Percentiles rank a stretch among this genome's conserved stretches.
Conservation (phyloP, 768 basidiomycete genomes). For the Mycena venus region DNA sequence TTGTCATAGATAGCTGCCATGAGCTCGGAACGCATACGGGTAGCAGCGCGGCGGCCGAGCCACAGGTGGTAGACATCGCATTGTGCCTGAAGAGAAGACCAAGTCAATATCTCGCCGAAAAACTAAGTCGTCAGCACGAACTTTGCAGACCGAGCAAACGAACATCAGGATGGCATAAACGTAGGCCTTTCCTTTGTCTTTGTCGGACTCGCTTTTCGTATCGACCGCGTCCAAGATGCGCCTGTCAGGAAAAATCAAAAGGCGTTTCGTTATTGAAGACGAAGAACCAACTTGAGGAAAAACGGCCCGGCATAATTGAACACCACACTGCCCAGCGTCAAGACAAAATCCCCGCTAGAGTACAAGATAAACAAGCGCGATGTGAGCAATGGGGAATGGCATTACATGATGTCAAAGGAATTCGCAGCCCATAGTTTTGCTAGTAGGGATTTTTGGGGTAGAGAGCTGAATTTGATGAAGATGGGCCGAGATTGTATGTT, state of each 20-base stretch:
- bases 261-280: background rate
- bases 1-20: slow-evolving; percentile 94
- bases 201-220: slow-evolving; percentile 56
- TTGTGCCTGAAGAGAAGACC: slow-evolving; percentile 56
- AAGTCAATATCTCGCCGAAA: background rate
- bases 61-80: slow-evolving; percentile 84
- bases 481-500: slow-evolving; percentile 76
- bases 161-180: slow-evolving; percentile 87
- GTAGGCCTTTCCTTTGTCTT: slow-evolving; percentile 73
- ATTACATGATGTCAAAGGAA: slow-evolving; percentile 19
- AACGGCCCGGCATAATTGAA: slow-evolving; percentile 89
- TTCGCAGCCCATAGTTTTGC: slow-evolving; percentile 11
- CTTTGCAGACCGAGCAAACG: slow-evolving; percentile 69
- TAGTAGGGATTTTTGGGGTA: background rate
- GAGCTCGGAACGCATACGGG: slow-evolving; percentile 81
- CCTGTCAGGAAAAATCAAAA: background rate
- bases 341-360: slow-evolving; percentile 68
- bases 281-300: slow-evolving; percentile 77
- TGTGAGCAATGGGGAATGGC: background rate
- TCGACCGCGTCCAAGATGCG: slow-evolving; percentile 46
- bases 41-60: slow-evolving; percentile 81
- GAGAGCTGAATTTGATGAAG: slow-evolving; percentile 61
- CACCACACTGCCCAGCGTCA: slow-evolving; percentile 77
- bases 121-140: slow-evolving; percentile 53
- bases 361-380: background rate